Conservation (phyloP, 306 rosid genomes). For the Sicyos baderoa region DNA sequence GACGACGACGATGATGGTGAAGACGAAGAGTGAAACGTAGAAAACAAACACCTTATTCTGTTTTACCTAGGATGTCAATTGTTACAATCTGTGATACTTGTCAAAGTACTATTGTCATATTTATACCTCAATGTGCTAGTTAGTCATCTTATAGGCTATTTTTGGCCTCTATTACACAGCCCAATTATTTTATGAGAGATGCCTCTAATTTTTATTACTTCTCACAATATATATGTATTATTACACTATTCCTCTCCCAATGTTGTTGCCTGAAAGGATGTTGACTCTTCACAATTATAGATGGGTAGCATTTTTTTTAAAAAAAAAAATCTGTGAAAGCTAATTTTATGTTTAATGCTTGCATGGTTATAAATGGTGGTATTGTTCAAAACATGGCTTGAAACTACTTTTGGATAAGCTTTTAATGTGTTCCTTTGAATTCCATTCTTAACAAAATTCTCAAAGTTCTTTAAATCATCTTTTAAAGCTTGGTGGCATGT, state of each 20-base stretch:
- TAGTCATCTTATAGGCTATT: slow-evolving; percentile 6
- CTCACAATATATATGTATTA: too few species aligned
- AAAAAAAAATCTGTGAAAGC: too few species aligned
- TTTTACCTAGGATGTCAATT: slow-evolving; percentile 14
- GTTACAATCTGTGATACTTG: slow-evolving; percentile 4
- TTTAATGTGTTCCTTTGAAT: too few species aligned
- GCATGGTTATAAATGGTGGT: too few species aligned
- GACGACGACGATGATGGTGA: slow-evolving; percentile 22
- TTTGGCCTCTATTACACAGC: background rate
- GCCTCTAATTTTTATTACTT: background rate
- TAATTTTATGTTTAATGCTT: too few species aligned
- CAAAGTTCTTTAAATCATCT: too few species aligned
- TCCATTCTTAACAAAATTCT: too few species aligned
- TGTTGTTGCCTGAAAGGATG: background rate
- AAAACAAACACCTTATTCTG: background rate
- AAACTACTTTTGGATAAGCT: too few species aligned
- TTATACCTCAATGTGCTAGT: slow-evolving; percentile 17
- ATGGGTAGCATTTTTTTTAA: too few species aligned
- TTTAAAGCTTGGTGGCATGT: too few species aligned
- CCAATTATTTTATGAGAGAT: background rate
- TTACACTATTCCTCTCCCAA: background rate
- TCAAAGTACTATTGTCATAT: background rate
- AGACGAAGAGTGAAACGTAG: slow-evolving; percentile 11
- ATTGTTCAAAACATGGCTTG: too few species aligned
- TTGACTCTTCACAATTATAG: too few species aligned